Percentiles rank a stretch among this genome's conserved stretches.
These are phyloP conservation scores for Hypoxylon fuscum DNA, from an alignment of 495 filamentous ascomycete genomes.

Conservation along the genomic window DNA sequence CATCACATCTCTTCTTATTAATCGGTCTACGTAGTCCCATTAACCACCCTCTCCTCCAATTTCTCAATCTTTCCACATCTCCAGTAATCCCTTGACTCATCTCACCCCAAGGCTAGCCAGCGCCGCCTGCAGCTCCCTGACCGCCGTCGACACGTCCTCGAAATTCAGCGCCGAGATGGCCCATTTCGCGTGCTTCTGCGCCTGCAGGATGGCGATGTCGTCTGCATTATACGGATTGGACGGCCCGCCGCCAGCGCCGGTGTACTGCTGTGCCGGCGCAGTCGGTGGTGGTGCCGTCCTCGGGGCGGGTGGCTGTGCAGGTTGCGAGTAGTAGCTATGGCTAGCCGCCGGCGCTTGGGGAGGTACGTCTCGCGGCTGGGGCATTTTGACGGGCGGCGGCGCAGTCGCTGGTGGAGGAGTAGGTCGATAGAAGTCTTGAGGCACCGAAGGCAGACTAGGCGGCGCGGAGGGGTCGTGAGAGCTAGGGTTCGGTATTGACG, in stretches of 20 bases:
- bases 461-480: constrained; percentile 41
- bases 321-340: constrained; percentile 28
- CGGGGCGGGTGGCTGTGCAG: constrained; percentile 26
- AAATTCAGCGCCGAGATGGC: constrained; percentile 97
- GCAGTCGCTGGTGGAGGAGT: constrained; percentile 9
- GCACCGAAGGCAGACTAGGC: constrained; percentile 16
- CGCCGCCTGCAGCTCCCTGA: constrained; percentile 82
- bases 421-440: constrained; percentile 41
- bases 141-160: constrained; percentile 91
- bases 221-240: constrained; percentile 56
- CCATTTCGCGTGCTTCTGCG: constrained; percentile 97
- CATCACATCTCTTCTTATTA: too few species aligned
- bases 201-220: constrained; percentile 76
- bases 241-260: constrained; percentile 9
- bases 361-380: constrained; percentile 25
- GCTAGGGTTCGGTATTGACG: constrained; percentile 30
- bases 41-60: not conserved
- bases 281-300: constrained; percentile 11
- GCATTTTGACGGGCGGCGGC: constrained; percentile 26
- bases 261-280: constrained; percentile 30
- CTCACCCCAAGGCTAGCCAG: constrained; percentile 70
- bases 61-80: not conserved
- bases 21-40: not conserved
- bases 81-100: constrained; percentile 9
- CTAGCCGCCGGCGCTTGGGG: constrained; percentile 23